A percentile compares a stretch with the other conserved stretches of the same genome.
These are phyloP conservation scores for Aureobasidium sp. DNA, from an alignment of 2,329 filamentous ascomycete species.

Conservation along the genomic window DNA sequence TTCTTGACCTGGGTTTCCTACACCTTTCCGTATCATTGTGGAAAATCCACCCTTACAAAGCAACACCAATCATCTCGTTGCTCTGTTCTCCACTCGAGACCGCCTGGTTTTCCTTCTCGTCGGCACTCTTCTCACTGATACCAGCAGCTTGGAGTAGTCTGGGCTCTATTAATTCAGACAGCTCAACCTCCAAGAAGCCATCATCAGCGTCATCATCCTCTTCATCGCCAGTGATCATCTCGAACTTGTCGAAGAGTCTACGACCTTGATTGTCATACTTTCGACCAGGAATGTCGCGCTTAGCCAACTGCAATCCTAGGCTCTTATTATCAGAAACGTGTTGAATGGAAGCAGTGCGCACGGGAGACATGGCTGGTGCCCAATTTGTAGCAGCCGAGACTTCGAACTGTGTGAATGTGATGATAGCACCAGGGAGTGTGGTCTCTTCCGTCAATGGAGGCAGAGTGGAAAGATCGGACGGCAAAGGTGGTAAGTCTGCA, in stretches of 20 bases:
- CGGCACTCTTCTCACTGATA: not conserved
- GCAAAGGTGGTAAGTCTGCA: conserved; percentile 56
- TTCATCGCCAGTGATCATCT: conserved; percentile 53
- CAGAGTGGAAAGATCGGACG: conserved; percentile 47
- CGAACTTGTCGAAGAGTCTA: conserved; percentile 69
- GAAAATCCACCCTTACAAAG: not conserved
- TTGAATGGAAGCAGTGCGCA: conserved; percentile 56
- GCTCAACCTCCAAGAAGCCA: conserved; percentile 49
- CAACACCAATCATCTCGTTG: not conserved
- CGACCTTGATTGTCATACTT: conserved; percentile 62
- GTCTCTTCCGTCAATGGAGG: conserved; percentile 41
- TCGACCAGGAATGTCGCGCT: conserved; percentile 53
- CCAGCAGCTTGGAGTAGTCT: conserved; percentile 37
- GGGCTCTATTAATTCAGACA: conserved; percentile 58
- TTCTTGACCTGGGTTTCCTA: not conserved
- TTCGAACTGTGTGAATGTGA: conserved; percentile 59
- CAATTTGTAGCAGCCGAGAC: conserved; percentile 55
- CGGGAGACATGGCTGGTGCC: conserved; percentile 54
- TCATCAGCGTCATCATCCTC: conserved; percentile 42
- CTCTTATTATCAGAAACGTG: conserved; percentile 38
- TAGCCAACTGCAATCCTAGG: conserved; percentile 58
- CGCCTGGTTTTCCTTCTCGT: not conserved
- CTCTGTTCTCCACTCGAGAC: not conserved
- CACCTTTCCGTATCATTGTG: not conserved
- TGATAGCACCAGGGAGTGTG: conserved; percentile 50